phyloP scores from a whole-genome alignment of 441 rosid species.

The Hura crepitans region DNA sequence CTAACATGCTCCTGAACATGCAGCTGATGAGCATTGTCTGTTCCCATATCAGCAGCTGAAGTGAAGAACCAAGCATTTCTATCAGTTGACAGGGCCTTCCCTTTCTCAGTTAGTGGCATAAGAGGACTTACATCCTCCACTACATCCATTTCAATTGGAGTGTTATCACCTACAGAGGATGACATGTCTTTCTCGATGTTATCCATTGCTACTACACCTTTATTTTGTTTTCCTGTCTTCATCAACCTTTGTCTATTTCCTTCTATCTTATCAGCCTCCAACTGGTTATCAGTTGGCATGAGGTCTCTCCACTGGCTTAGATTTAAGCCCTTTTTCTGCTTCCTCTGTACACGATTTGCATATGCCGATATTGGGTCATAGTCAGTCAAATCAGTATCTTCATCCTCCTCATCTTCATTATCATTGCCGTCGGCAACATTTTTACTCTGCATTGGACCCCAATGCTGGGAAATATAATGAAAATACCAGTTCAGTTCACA shows the following conservation, averaged over 20 bases:
- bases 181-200: conserved; percentile 9
- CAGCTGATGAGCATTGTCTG: conserved; percentile 22
- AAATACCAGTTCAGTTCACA: conserved; percentile 22
- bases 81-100: conserved; percentile 13
- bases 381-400: conserved; percentile 35
- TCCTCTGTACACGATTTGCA: conserved; percentile 70
- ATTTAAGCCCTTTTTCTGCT: conserved; percentile 55
- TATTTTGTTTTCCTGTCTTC: conserved; percentile 23
- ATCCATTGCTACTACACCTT: conserved; percentile 22
- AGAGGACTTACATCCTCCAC: conserved; percentile 14
- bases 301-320: conserved; percentile 53
- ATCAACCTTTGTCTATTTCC: conserved; percentile 17
- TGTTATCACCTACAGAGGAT: conserved; percentile 21
- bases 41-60: conserved; percentile 28
- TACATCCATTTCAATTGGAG: conserved; percentile 36
- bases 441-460: conserved; percentile 39
- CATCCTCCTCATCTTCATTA: conserved; percentile 33
- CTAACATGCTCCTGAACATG: conserved; percentile 17
- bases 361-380: conserved; percentile 43
- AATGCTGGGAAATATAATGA: conserved; percentile 48
- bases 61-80: conserved; percentile 19
- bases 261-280: conserved; percentile 19
- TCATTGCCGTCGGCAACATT: conserved; percentile 17
- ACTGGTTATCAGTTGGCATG: conserved; percentile 30
- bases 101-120: conserved; percentile 13